Conservation (phyloP, 257 asterid species). For the Solanum bulbocastanum region DNA sequence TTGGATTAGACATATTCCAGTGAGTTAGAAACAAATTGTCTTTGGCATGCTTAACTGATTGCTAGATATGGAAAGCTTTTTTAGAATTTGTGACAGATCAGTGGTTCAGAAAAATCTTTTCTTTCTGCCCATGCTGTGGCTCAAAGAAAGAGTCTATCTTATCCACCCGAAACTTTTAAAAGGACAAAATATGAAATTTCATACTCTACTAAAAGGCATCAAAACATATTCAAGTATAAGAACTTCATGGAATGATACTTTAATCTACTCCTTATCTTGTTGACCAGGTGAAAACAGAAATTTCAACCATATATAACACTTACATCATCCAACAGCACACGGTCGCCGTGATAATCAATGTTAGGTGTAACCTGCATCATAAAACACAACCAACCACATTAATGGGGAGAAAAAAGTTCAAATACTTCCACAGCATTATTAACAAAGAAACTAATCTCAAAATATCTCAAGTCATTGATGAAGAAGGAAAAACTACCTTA, state of each 20-base stretch:
- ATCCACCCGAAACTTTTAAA: background rate
- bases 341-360: constrained; percentile 86
- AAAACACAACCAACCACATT: constrained; percentile 4
- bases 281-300: constrained; percentile 1
- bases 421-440: background rate
- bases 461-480: background rate
- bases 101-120: background rate
- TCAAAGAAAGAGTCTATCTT: background rate
- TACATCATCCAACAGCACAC: constrained; percentile 99
- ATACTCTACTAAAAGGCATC: background rate
- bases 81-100: background rate
- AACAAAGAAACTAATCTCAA: background rate
- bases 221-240: background rate
- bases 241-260: background rate
- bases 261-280: background rate
- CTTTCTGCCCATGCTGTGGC: background rate
- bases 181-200: background rate
- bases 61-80: background rate
- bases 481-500: background rate
- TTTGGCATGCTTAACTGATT: background rate
- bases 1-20: background rate
- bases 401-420: background rate
- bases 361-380: constrained; percentile 73
- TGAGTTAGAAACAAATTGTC: background rate
- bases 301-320: constrained; percentile 19